These are phyloP conservation scores for Penicillium taxi DNA, from an alignment of 495 filamentous ascomycete species.

Conservation along the genomic window DNA sequence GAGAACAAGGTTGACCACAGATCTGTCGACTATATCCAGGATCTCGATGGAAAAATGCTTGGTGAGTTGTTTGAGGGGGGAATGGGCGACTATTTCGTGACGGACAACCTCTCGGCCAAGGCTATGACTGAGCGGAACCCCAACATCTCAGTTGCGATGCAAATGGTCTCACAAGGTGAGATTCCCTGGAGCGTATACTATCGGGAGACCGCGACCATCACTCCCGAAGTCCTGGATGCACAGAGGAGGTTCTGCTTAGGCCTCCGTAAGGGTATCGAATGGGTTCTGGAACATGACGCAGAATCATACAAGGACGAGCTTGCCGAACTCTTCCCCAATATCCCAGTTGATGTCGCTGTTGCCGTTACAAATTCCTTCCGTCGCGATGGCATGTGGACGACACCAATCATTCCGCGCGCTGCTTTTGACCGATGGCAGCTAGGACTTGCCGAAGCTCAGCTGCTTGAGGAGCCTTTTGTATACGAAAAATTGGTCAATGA, in stretches of 20 bases:
- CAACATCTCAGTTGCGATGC: slow-evolving; percentile 1
- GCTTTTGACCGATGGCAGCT: slow-evolving; percentile 6
- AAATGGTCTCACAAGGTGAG: slow-evolving; percentile 4
- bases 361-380: slow-evolving; percentile 5
- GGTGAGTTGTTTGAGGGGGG: slow-evolving; percentile 4
- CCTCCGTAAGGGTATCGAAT: slow-evolving; percentile 1
- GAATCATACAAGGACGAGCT: too few species aligned
- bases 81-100: slow-evolving; percentile 7
- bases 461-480: too few species aligned
- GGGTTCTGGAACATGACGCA: slow-evolving; percentile 2
- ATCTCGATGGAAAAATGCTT: slow-evolving; percentile 5
- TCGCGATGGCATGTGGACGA: slow-evolving; percentile 5
- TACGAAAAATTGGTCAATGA: too few species aligned
- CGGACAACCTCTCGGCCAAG: slow-evolving; percentile 5
- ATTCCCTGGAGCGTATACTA: slow-evolving; percentile 8
- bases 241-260: slow-evolving; percentile 3
- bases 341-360: slow-evolving; percentile 3
- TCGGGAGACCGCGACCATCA: slow-evolving; percentile 5
- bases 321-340: slow-evolving; percentile 2
- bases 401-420: not conserved
- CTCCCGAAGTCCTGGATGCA: slow-evolving; percentile 2
- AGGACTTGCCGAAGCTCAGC: not conserved
- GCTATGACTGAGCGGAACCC: not conserved
- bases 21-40: slow-evolving; percentile 8
- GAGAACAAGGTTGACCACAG: slow-evolving; percentile 4